These are phyloP conservation scores for Blastocystis sp. DNA, from an alignment of 352 stramenopile genomes.

Conservation along the genomic window DNA sequence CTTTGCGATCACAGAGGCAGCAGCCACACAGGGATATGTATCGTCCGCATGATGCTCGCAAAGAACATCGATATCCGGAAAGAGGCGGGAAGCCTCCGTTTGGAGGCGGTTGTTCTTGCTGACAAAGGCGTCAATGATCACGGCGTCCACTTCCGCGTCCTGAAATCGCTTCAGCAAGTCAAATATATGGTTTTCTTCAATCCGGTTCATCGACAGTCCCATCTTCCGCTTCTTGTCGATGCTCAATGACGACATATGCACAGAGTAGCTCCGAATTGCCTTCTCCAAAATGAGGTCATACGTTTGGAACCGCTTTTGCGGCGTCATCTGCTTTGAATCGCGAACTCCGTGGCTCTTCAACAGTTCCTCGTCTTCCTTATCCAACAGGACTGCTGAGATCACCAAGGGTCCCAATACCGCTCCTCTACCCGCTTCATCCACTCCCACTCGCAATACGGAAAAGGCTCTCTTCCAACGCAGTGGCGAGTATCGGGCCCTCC, in stretches of 20 bases:
- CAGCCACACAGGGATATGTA: slow-evolving; percentile 19
- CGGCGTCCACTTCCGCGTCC: neutral
- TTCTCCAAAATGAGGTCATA: slow-evolving; percentile 18
- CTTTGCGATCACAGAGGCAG: slow-evolving; percentile 18
- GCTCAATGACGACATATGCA: slow-evolving; percentile 21
- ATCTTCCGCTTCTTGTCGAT: neutral
- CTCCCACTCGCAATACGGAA: slow-evolving; percentile 22
- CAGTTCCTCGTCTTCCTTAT: neutral
- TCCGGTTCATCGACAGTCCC: slow-evolving; percentile 40
- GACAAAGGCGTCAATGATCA: slow-evolving; percentile 46
- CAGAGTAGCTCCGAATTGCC: slow-evolving; percentile 4
- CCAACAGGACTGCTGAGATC: slow-evolving; percentile 8
- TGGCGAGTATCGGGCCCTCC: too few relatives aligned
- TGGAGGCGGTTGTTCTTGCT: slow-evolving; percentile 29
- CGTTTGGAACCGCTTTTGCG: neutral
- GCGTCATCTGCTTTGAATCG: slow-evolving; percentile 29
- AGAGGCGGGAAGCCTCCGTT: neutral
- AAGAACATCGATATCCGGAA: neutral
- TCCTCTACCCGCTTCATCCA: slow-evolving; percentile 48
- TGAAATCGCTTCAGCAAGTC: slow-evolving; percentile 11
- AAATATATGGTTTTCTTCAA: slow-evolving; percentile 52
- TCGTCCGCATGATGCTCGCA: slow-evolving; percentile 40
- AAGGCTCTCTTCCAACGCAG: neutral
- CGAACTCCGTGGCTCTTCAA: neutral
- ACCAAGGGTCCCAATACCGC: slow-evolving; percentile 11